These are phyloP conservation scores for Tolypocladium tundrense DNA, from an alignment of 2,329 filamentous ascomycete species.

Conservation along the genomic window DNA sequence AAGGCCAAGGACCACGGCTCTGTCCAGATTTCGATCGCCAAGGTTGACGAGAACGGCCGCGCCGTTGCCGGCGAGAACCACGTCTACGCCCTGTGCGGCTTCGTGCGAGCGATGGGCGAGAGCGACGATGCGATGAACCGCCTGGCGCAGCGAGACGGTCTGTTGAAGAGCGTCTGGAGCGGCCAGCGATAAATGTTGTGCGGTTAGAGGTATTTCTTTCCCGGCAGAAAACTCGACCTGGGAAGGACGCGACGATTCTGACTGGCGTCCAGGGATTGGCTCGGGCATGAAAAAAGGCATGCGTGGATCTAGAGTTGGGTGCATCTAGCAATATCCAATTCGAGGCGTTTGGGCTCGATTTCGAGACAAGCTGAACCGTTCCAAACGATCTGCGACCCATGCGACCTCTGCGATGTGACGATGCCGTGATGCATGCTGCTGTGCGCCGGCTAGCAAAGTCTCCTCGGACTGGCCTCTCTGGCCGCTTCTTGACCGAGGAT, in stretches of 20 bases:
- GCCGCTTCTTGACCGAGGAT: slow-evolving; percentile 36
- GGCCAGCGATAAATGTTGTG: slow-evolving; percentile 46
- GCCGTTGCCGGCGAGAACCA: slow-evolving; percentile 92
- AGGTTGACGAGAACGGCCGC: slow-evolving; percentile 98
- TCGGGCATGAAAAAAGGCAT: slow-evolving; percentile 26
- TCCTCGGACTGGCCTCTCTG: slow-evolving; percentile 33
- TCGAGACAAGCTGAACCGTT: slow-evolving; percentile 23
- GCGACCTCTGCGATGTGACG: slow-evolving; percentile 9
- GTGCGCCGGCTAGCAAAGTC: slow-evolving; percentile 43
- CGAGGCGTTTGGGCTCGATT: slow-evolving; percentile 36
- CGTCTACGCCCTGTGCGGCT: slow-evolving; percentile 93
- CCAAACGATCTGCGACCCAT: neutral
- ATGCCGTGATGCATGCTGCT: slow-evolving; percentile 15
- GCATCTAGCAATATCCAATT: slow-evolving; percentile 34
- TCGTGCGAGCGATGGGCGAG: slow-evolving; percentile 97
- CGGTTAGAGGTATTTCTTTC: slow-evolving; percentile 1
- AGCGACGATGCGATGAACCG: slow-evolving; percentile 94
- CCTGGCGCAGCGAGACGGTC: slow-evolving; percentile 88
- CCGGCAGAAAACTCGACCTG: neutral
- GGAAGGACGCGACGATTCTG: slow-evolving; percentile 5
- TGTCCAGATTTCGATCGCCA: slow-evolving; percentile 93
- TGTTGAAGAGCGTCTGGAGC: slow-evolving; percentile 96
- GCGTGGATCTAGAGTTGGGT: slow-evolving; percentile 32
- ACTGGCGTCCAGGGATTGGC: slow-evolving; percentile 17
- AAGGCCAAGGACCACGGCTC: slow-evolving; percentile 99